Conservation (phyloP, 352 stramenopile species). For the Thalassiosira oceanica region DNA sequence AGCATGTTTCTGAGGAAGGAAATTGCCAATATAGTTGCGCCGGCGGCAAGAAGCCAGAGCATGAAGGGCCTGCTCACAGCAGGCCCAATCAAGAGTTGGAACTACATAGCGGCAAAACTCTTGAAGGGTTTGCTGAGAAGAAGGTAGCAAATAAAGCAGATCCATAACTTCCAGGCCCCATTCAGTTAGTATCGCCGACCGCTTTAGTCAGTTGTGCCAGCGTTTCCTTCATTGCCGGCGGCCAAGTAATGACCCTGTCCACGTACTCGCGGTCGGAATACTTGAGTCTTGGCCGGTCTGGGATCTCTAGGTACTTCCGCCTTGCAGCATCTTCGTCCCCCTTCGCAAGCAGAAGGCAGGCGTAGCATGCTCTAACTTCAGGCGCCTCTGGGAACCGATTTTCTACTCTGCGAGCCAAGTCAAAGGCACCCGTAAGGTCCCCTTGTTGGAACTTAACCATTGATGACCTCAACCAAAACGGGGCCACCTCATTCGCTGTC, state of each 20-base stretch:
- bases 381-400: slow-evolving; percentile 76
- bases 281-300: slow-evolving; percentile 61
- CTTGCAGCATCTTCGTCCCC: slow-evolving; percentile 63
- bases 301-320: slow-evolving; percentile 78
- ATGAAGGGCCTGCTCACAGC: slow-evolving; percentile 74
- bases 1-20: slow-evolving; percentile 22
- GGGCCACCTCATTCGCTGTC: slow-evolving; percentile 77
- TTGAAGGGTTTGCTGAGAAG: slow-evolving; percentile 57
- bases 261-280: slow-evolving; percentile 67
- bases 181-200: slow-evolving; percentile 45
- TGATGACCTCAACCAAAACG: slow-evolving; percentile 71
- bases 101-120: slow-evolving; percentile 74
- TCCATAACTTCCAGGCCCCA: background rate
- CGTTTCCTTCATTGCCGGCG: slow-evolving; percentile 61
- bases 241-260: slow-evolving; percentile 61
- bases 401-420: slow-evolving; percentile 74
- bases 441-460: slow-evolving; percentile 77
- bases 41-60: slow-evolving; percentile 63
- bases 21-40: slow-evolving; percentile 49
- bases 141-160: slow-evolving; percentile 20
- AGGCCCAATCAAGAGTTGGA: slow-evolving; percentile 59
- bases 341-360: slow-evolving; percentile 59
- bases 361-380: slow-evolving; percentile 65
- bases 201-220: slow-evolving; percentile 46
- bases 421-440: slow-evolving; percentile 57